A percentile compares a stretch with the other conserved stretches of the same genome.
Evolutionary conservation across 257 asterid species (phyloP).

Genomic region (Nicotiana tabacum): DNA sequence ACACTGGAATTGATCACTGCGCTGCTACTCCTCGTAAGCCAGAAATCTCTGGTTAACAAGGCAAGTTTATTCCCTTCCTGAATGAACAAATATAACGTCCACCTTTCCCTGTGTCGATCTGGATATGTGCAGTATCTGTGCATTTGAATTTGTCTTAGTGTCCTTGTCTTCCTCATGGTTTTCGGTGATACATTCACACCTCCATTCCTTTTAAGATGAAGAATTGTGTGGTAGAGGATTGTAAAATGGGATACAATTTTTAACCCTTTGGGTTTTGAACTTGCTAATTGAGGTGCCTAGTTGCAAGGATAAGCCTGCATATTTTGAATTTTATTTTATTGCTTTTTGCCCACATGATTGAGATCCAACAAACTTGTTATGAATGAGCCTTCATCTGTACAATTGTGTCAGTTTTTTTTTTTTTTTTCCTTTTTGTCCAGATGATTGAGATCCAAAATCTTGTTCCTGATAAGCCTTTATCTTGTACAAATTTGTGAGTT

Average conservation of each 20-base stretch:
- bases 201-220: background rate
- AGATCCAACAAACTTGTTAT: background rate
- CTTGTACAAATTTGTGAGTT: background rate
- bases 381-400: background rate
- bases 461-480: background rate
- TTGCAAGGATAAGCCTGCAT: background rate
- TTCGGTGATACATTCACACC: background rate
- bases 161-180: background rate
- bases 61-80: slow-evolving; percentile 24
- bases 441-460: slow-evolving; percentile 1
- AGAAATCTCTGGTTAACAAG: slow-evolving; percentile 80
- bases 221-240: background rate
- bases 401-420: background rate
- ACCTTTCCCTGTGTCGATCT: background rate
- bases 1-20: slow-evolving; percentile 84
- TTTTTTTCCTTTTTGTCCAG: background rate
- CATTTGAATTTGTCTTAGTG: background rate
- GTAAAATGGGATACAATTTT: background rate
- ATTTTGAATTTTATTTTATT: background rate
- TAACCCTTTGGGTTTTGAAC: background rate
- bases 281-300: background rate
- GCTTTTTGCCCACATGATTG: background rate
- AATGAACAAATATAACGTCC: background rate
- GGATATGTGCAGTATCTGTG: background rate
- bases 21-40: slow-evolving; percentile 68